Percentiles rank a stretch among this genome's conserved stretches.
Evolutionary conservation across 192 early-diverging fungal species (phyloP).

Genomic region (Coemansia guatemalensis): DNA sequence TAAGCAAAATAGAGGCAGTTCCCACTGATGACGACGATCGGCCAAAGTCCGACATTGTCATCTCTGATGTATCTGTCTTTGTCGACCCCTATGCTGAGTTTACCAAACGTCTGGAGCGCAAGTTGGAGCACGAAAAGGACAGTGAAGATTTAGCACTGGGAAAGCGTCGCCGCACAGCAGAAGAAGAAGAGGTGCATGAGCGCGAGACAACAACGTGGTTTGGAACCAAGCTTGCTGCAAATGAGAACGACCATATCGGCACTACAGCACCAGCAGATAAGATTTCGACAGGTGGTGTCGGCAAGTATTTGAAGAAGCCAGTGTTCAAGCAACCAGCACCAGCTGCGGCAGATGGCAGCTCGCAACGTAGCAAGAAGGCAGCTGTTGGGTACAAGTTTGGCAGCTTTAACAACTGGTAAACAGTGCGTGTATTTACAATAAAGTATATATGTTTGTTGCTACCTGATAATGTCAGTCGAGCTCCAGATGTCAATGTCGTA

Average conservation of each 20-base stretch:
- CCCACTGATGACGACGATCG: conserved; percentile 71
- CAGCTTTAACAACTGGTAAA: conserved; percentile 42
- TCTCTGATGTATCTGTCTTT: conserved; percentile 71
- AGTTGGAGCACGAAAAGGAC: conserved; percentile 57
- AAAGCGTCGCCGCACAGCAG: conserved; percentile 41
- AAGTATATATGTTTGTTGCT: neutral
- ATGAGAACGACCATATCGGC: conserved; percentile 17
- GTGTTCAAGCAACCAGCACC: conserved; percentile 8
- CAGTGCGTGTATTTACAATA: neutral
- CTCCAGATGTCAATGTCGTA: conserved; percentile 41
- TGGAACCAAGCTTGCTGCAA: conserved; percentile 54
- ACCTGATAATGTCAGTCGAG: conserved; percentile 22
- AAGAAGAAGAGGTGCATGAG: conserved; percentile 56
- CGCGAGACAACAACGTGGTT: conserved; percentile 73
- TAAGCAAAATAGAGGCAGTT: conserved; percentile 77
- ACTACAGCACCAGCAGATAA: neutral
- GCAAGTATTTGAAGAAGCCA: conserved; percentile 36
- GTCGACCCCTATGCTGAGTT: conserved; percentile 86
- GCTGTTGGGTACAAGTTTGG: conserved; percentile 37
- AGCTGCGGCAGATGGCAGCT: neutral
- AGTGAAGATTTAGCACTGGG: conserved; percentile 37
- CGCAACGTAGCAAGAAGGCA: conserved; percentile 5
- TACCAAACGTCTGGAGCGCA: conserved; percentile 64
- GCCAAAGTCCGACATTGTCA: conserved; percentile 71
- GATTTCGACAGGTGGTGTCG: conserved; percentile 4